phyloP scores from a whole-genome alignment of 495 filamentous ascomycete species.

The Penicillium maclennaniae region DNA sequence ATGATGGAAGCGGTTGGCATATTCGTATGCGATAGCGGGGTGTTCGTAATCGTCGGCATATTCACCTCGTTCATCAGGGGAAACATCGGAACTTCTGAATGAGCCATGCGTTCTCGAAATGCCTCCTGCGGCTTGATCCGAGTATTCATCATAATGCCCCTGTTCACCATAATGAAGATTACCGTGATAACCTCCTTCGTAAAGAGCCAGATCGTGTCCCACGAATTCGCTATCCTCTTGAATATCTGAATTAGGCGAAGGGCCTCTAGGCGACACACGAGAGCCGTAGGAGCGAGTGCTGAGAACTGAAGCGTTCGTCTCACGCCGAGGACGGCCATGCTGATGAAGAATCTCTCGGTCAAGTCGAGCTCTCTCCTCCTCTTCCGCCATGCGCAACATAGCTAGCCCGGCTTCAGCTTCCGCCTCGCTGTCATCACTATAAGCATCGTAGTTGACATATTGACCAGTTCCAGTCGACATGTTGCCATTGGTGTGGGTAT shows the following conservation, averaged over 20 bases:
- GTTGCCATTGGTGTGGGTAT: constrained; percentile 50
- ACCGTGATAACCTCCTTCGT: constrained; percentile 71
- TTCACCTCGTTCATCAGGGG: constrained; percentile 28
- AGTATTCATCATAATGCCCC: constrained; percentile 18
- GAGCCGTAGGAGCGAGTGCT: constrained; percentile 30
- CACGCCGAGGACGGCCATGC: constrained; percentile 53
- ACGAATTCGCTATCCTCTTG: constrained; percentile 62
- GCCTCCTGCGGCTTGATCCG: constrained; percentile 12
- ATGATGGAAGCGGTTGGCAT: constrained; percentile 60
- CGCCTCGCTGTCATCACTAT: constrained; percentile 78
- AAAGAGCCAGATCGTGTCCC: constrained; percentile 66
- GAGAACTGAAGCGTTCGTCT: constrained; percentile 39
- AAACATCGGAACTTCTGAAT: constrained; percentile 37
- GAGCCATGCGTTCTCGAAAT: constrained; percentile 25
- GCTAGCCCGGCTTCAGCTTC: constrained; percentile 84
- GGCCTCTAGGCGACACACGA: constrained; percentile 17
- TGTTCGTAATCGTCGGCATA: constrained; percentile 44
- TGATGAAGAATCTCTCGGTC: constrained; percentile 22
- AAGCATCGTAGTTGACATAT: constrained; percentile 50
- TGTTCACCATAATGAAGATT: constrained; percentile 71
- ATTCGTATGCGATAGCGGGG: constrained; percentile 42
- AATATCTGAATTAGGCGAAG: constrained; percentile 15
- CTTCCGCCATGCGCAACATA: constrained; percentile 80
- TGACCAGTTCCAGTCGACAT: constrained; percentile 42
- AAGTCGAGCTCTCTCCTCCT: constrained; percentile 63